A percentile compares a stretch with the other conserved stretches of the same genome.
Conservation (phyloP, 2,329 filamentous ascomycete species). For the Aureobasidium leucospermi region DNA sequence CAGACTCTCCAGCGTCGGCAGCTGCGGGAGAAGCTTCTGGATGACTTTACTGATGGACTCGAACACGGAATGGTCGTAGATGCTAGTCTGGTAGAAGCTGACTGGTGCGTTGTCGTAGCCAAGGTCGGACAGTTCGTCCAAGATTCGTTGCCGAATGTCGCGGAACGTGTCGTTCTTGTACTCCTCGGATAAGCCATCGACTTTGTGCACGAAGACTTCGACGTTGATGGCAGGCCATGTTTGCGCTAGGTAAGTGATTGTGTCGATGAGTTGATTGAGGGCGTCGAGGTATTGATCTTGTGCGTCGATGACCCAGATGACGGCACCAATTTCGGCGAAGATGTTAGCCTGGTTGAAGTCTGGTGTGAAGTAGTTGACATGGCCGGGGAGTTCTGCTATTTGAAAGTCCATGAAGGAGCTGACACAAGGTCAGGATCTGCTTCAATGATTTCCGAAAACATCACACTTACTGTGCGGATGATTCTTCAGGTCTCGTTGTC, state of each 20-base stretch:
- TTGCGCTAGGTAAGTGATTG: constrained; percentile 81
- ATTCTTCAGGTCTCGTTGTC: constrained; percentile 87
- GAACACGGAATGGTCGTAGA: constrained; percentile 98
- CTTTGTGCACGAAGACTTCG: constrained; percentile 98
- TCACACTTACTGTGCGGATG: constrained; percentile 75
- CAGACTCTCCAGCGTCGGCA: constrained; percentile 86
- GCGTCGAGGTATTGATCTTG: constrained; percentile 97
- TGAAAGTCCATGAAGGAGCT: constrained; percentile 99
- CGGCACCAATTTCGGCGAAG: constrained; percentile 85
- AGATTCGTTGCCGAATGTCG: constrained; percentile 92
- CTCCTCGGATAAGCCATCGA: constrained; percentile 94
- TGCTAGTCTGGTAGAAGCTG: constrained; percentile 91
- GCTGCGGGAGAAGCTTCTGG: constrained; percentile 89
- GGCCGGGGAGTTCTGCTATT: constrained; percentile 94
- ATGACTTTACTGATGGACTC: constrained; percentile 98
- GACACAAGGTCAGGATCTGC: neutral
- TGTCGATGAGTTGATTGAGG: constrained; percentile 76
- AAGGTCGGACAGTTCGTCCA: constrained; percentile 88
- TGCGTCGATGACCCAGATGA: constrained; percentile 98
- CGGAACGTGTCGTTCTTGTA: constrained; percentile 94
- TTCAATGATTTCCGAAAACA: neutral
- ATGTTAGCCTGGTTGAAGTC: constrained; percentile 88
- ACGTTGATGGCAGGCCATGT: constrained; percentile 91
- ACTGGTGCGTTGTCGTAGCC: constrained; percentile 91
- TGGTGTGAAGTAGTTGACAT: constrained; percentile 85